Base-by-base conservation (phyloP, 208 protist species). In the Sergeia podlipaevii region DNA sequence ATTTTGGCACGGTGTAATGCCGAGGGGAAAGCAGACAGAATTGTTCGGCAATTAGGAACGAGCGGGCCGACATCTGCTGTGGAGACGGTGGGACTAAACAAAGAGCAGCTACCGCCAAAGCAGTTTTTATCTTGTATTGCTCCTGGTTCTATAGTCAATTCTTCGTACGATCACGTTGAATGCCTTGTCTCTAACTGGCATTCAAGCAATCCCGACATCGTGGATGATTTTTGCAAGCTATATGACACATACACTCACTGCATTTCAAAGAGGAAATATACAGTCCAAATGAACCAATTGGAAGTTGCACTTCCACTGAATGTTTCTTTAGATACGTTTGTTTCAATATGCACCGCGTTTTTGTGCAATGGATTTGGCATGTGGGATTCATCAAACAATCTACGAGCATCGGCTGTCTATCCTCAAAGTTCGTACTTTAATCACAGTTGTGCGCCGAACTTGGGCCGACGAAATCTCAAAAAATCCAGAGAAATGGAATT, bases 361-460 rank as follows among this genome's bases (percentile, higher is more conserved):
- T 18, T 83, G 38, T 79, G 62, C 30, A 76, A 79, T 38, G 59
- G 67, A 7, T 76, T 73, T 52, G 66, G 66, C 11, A 51, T 78
- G 15, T 67, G 76, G 60, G 48, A 53, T 20, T 15, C 59, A 11
- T 23, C 24, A 4, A 53, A 57, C 18, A 29, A 39, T 0, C 55
- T 64, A 24, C 30, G 50, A 5, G 57, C 54, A 1, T 55, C 63
- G 8, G 68, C 71, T 13, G 15, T 76, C 10, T 73, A 64, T 27
- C 65, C 60, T 4, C 54, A 72, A 29, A 70, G 62, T 42, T 77
- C 67, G 0, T 79, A 65, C 51, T 83, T 79, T 30, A 66, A 76
- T 52, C 67, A 79, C 46, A 76, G 55, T 36, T 78, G 76, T 26
- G 47, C 67, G 8, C 63, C 61, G 8, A 78, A 76, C 24, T 45